Evolutionary conservation across 2,329 filamentous ascomycete genomes (phyloP), one percentile per base, ranked within the genome.

Genomic region (Sclerotinia sclerotiorum): DNA sequence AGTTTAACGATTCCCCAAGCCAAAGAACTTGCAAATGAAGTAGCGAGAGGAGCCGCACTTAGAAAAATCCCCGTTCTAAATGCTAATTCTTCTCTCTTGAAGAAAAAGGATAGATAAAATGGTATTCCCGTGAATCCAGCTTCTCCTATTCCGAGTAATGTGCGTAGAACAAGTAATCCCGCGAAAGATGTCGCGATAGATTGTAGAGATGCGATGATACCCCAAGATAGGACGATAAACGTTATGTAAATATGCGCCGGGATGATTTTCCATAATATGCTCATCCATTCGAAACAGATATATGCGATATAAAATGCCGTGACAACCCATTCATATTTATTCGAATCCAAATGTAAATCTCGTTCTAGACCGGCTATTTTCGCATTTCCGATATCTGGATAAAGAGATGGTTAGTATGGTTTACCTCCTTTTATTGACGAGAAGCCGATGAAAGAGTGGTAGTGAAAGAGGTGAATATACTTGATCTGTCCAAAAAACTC

Each of bases 11-110:
- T 94, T 29, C 88, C 76, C 88, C 90, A 93, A 10, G 93, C 93
- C 5, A 97, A 82, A 11, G 85, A 89, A 51, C 92, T 92, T 0
- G 92, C 91, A 76, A 96, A 94, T 1, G 88, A 89, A 54, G 92
- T 95, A 1, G 93, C 92, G 5, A 97, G 83, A 1, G 87, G 87
- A 1, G 93, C 93, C 72, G 95, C 94, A 74, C 92, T 93, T 66
- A 97, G 89, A 79, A 97, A 96, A 1, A 97, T 84, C 29, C 93
- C 94, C 0, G 91, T 95, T 49, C 94, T 84, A 70, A 95, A 90
- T 0, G 94, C 94, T 46, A 97, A 82, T 78, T 98, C 94, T 56
- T 86, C 80, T 48, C 85, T 79, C 74, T 83, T 85, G 77, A 85
- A 89, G 78, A 89, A 89, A 78, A 88, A 88, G 21, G 85, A 87